These are phyloP conservation scores for Zygnema cylindricum DNA, from an alignment of 139 green algal species.

Conservation along the genomic window DNA sequence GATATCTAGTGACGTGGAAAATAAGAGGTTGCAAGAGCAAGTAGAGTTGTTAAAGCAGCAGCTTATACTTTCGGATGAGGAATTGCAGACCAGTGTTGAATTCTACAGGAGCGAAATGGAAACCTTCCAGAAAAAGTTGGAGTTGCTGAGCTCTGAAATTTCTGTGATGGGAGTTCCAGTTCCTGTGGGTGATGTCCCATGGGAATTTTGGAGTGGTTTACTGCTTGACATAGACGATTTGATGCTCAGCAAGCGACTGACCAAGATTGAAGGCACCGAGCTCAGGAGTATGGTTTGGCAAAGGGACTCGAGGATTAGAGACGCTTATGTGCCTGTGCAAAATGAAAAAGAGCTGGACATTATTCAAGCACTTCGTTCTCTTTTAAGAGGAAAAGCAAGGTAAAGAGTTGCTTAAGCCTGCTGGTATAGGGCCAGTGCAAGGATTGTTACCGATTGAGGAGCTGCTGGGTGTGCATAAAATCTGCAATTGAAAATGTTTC, in stretches of 20 bases:
- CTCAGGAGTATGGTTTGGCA: constrained; percentile 47
- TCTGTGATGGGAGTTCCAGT: constrained; percentile 8
- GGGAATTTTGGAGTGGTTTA: constrained; percentile 59
- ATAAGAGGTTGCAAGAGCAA: constrained; percentile 29
- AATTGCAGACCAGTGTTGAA: constrained; percentile 38
- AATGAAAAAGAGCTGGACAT: neutral
- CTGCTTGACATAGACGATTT: constrained; percentile 50
- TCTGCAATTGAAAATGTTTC: no score
- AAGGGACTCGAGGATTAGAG: constrained; percentile 25
- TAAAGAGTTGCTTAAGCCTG: neutral
- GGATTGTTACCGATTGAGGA: neutral
- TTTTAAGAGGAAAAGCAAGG: neutral
- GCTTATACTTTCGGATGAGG: constrained; percentile 44
- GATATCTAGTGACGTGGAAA: constrained; percentile 21
- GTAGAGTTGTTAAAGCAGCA: constrained; percentile 42
- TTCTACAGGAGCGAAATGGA: constrained; percentile 42
- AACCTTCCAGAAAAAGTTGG: constrained; percentile 40
- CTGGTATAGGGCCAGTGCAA: neutral
- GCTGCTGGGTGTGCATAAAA: neutral
- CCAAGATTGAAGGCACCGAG: constrained; percentile 27
- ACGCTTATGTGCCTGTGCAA: constrained; percentile 22
- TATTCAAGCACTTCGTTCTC: neutral
- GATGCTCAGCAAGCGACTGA: constrained; percentile 43
- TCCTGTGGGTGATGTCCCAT: constrained; percentile 46
- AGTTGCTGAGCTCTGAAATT: constrained; percentile 12